Evolutionary conservation across 1,139 yeast genomes (phyloP).

Genomic region (Scheffersomyces parashehatae): DNA sequence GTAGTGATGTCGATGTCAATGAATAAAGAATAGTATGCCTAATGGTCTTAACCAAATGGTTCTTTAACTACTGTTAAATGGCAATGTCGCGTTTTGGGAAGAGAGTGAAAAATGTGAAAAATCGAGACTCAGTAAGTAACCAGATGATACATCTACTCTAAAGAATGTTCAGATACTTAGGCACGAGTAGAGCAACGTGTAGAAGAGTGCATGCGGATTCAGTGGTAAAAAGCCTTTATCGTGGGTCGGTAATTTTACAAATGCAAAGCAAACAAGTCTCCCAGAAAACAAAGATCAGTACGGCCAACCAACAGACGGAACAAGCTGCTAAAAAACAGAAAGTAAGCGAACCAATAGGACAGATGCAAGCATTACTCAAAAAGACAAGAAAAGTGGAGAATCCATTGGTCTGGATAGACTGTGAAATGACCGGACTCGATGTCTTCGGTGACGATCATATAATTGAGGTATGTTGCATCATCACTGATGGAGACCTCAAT

Average conservation of each 20-base stretch:
- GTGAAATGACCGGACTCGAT: conserved; percentile 89
- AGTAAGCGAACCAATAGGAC: background rate
- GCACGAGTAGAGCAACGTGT: too few species aligned
- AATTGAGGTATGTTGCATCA: conserved; percentile 86
- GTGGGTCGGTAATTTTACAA: background rate
- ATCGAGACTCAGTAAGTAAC: too few species aligned
- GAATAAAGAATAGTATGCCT: too few species aligned
- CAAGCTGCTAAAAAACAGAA: background rate
- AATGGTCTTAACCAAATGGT: too few species aligned
- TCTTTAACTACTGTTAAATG: too few species aligned
- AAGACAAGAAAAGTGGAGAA: conserved; percentile 8
- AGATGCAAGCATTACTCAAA: background rate
- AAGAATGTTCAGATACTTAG: too few species aligned
- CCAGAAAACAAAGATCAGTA: background rate
- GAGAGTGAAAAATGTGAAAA: too few species aligned
- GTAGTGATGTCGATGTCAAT: too few species aligned
- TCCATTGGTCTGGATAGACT: conserved; percentile 82
- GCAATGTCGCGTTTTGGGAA: too few species aligned
- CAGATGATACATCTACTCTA: too few species aligned
- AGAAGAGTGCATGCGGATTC: too few species aligned
- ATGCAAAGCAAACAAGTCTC: background rate
- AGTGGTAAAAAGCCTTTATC: background rate
- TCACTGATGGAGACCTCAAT: conserved; percentile 80
- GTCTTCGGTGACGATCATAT: conserved; percentile 66
- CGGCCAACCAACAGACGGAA: background rate